phyloP scores from a whole-genome alignment of 306 rosid species.

The Vigna nakashimae region DNA sequence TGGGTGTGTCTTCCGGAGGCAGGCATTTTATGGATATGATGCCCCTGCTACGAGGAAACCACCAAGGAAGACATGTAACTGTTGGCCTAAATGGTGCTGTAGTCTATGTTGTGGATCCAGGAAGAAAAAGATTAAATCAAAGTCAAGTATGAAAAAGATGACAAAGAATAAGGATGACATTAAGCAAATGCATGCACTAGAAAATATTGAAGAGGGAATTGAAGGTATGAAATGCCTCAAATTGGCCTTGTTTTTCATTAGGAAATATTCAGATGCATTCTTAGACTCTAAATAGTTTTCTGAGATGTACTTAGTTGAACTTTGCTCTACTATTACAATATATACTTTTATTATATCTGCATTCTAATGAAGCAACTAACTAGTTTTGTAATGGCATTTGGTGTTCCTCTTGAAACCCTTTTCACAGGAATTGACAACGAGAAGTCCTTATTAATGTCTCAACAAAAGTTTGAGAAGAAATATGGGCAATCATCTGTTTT shows the following conservation, averaged over 20 bases:
- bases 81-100: constrained; percentile 92
- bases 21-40: constrained; percentile 88
- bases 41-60: constrained; percentile 82
- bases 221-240: constrained; percentile 62
- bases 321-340: background rate
- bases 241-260: background rate
- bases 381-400: constrained; percentile 10
- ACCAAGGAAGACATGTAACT: constrained; percentile 79
- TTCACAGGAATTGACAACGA: constrained; percentile 75
- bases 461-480: constrained; percentile 79
- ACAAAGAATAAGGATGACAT: constrained; percentile 58
- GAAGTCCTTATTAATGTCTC: constrained; percentile 68
- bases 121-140: constrained; percentile 62
- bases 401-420: constrained; percentile 32
- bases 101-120: constrained; percentile 67
- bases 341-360: background rate
- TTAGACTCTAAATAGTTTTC: background rate
- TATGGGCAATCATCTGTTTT: constrained; percentile 81
- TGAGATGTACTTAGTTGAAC: background rate
- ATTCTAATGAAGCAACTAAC: background rate
- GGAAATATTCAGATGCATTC: constrained; percentile 8
- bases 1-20: constrained; percentile 95
- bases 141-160: constrained; percentile 61
- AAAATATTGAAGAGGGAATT: constrained; percentile 78
- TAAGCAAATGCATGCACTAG: constrained; percentile 66